Conservation (phyloP, 352 stramenopile genomes). For the Phytophthora boehmeriae region DNA sequence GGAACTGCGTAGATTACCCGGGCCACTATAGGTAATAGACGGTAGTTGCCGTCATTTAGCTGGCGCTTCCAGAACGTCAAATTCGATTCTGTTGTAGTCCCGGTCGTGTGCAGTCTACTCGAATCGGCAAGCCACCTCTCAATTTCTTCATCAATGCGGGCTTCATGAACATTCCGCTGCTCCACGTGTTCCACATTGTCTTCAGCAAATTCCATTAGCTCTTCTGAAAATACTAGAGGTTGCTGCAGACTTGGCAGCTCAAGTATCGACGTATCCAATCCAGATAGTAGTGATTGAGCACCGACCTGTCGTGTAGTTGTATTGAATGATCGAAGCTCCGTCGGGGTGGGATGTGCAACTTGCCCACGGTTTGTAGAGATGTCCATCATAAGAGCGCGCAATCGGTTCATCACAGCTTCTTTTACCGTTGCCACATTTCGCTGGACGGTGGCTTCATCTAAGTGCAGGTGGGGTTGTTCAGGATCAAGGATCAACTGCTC, state of each 20-base stretch:
- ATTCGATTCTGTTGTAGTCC: not conserved
- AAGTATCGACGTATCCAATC: too few species aligned
- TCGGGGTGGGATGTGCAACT: too few species aligned
- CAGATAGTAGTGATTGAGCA: too few species aligned
- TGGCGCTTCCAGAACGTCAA: not conserved
- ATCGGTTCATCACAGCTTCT: conserved; percentile 7
- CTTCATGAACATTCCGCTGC: conserved; percentile 13
- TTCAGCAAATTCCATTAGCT: too few species aligned
- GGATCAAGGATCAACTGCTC: conserved; percentile 12
- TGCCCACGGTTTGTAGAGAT: too few species aligned
- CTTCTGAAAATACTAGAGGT: too few species aligned
- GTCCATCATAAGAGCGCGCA: too few species aligned
- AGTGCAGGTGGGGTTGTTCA: not conserved
- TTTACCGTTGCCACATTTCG: conserved; percentile 10
- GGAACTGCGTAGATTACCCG: not conserved
- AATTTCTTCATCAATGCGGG: conserved; percentile 14
- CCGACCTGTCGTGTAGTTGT: too few species aligned
- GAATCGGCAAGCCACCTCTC: conserved; percentile 10
- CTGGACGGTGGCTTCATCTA: not conserved
- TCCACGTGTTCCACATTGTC: too few species aligned
- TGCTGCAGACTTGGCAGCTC: too few species aligned
- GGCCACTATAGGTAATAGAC: not conserved
- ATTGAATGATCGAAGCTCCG: too few species aligned
- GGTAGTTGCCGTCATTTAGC: not conserved
- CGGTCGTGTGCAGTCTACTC: not conserved